Conservation (phyloP, 352 stramenopile genomes). For the Phytophthora nicotianae region DNA sequence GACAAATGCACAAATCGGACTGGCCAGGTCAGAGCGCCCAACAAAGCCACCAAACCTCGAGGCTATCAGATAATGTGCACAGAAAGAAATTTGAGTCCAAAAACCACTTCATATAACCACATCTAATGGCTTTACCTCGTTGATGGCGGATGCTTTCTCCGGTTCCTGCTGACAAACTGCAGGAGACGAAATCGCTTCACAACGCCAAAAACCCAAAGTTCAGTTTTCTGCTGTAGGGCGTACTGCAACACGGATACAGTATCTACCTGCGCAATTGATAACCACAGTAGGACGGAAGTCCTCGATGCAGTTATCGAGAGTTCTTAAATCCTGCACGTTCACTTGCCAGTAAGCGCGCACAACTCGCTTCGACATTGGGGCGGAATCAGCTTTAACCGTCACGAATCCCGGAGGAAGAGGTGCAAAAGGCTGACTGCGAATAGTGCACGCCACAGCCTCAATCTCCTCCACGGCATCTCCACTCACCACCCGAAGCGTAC, state of each 20-base stretch:
- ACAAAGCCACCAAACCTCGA: constrained; percentile 35
- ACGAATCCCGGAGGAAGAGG: constrained; percentile 39
- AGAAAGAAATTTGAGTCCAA: neutral
- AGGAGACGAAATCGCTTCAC: constrained; percentile 59
- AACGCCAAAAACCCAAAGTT: neutral
- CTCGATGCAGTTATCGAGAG: constrained; percentile 39
- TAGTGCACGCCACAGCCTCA: constrained; percentile 43
- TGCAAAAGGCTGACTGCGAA: constrained; percentile 24
- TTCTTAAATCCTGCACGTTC: constrained; percentile 36
- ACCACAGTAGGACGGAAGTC: constrained; percentile 48
- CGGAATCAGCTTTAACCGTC: constrained; percentile 7
- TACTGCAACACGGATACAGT: neutral
- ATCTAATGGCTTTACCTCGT: constrained; percentile 43
- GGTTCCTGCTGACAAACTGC: constrained; percentile 60
- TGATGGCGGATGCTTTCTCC: constrained; percentile 39
- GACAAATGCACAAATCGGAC: constrained; percentile 68
- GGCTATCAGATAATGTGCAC: constrained; percentile 28
- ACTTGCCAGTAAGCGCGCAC: constrained; percentile 55
- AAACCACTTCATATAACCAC: neutral
- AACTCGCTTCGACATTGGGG: neutral
- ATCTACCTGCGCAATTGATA: constrained; percentile 65
- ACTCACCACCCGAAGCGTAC: constrained; percentile 1
- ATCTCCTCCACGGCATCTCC: neutral
- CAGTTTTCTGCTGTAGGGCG: neutral
- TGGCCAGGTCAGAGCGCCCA: constrained; percentile 26